These are phyloP conservation scores for Daldinia vernicosa DNA, from an alignment of 495 filamentous ascomycete species.

Conservation along the genomic window DNA sequence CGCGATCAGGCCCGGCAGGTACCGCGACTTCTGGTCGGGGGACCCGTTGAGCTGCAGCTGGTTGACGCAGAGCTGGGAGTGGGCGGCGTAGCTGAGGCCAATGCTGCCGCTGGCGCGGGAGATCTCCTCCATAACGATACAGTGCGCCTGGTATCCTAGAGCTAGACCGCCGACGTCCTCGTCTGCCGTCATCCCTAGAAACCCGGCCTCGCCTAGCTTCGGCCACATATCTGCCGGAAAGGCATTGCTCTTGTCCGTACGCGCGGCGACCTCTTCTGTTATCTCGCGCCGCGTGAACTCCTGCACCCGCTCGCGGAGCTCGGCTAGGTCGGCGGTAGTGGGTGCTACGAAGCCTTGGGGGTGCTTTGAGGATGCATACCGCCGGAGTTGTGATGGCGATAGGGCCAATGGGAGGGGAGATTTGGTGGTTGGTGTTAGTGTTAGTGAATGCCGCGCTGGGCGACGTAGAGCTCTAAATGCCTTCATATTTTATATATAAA, in stretches of 20 bases:
- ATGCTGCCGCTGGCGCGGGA: constrained; percentile 77
- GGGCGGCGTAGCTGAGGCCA: constrained; percentile 90
- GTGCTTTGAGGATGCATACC: constrained; percentile 76
- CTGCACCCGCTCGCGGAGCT: constrained; percentile 89
- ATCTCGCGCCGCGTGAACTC: constrained; percentile 92
- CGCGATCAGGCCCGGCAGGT: constrained; percentile 81
- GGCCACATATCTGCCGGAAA: constrained; percentile 94
- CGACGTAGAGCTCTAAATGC: constrained; percentile 47
- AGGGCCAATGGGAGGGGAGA: constrained; percentile 24
- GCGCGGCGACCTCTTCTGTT: constrained; percentile 79
- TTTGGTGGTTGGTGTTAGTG: constrained; percentile 24
- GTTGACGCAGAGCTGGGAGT: constrained; percentile 96
- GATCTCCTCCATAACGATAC: constrained; percentile 92
- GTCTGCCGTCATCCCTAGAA: constrained; percentile 93
- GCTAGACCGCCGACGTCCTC: constrained; percentile 91
- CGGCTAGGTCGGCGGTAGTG: constrained; percentile 74
- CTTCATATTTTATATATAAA: constrained; percentile 46
- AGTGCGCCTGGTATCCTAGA: constrained; percentile 98
- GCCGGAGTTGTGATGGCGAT: constrained; percentile 48
- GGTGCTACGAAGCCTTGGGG: constrained; percentile 84
- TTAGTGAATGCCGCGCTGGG: constrained; percentile 33
- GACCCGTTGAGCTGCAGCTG: constrained; percentile 93
- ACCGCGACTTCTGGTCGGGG: constrained; percentile 76
- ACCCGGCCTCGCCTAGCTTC: constrained; percentile 90
- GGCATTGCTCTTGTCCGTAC: constrained; percentile 83